phyloP scores from a whole-genome alignment of 345 rosid species.

The Citrus sinensis region DNA sequence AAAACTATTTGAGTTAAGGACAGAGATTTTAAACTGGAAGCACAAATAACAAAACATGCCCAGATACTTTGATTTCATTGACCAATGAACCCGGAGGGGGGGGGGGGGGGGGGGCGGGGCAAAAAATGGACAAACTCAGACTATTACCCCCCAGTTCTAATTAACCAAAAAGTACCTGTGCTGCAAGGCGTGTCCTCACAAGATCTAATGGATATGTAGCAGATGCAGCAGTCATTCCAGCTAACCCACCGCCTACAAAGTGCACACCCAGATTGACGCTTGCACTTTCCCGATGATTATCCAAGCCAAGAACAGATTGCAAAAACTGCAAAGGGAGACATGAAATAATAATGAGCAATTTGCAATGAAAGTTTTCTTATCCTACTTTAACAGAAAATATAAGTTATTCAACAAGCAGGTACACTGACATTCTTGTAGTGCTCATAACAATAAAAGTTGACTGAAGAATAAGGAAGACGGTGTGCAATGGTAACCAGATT shows the following conservation, averaged over 20 bases:
- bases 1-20: not conserved
- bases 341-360: not conserved
- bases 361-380: not conserved
- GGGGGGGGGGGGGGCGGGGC: no score
- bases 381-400: not conserved
- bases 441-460: conserved; percentile 83
- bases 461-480: conserved; percentile 83
- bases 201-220: conserved; percentile 94
- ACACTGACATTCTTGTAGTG: conserved; percentile 60
- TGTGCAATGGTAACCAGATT: conserved; percentile 87
- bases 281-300: conserved; percentile 31
- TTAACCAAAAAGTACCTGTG: conserved; percentile 54
- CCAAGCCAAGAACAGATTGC: conserved; percentile 37
- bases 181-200: conserved; percentile 95
- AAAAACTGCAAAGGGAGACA: conserved; percentile 46
- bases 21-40: not conserved
- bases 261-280: conserved; percentile 45
- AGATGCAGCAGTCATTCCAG: conserved; percentile 92
- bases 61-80: not conserved
- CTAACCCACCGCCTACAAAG: conserved; percentile 87
- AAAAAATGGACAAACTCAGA: not conserved
- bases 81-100: not conserved
- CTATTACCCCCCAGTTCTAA: not conserved
- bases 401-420: not conserved
- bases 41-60: not conserved